Evolutionary conservation across 305 asterid species (phyloP), one percentile per base, ranked within the genome.

Genomic region (Striga hermonthica): DNA sequence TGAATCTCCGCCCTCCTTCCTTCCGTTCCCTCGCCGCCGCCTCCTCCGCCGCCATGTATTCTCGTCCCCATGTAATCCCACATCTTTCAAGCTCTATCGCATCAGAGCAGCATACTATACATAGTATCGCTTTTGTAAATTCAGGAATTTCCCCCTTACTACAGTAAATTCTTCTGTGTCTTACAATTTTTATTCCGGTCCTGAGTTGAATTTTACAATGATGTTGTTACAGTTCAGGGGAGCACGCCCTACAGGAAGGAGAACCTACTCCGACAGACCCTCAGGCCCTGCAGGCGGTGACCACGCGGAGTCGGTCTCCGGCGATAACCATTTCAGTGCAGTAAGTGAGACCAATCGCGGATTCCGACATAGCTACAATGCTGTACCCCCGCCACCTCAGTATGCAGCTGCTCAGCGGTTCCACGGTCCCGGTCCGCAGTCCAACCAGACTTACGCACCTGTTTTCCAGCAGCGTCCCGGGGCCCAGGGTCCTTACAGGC

Each of bases 291-390:
- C 49, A 1, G 44, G 10, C 16, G 81, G 73, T 5, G 45, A 60
- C 61, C 72, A 60, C 1, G 56, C 63, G 57, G 85, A 79, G 47
- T 74, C 77, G 9, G 78, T 78, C 22, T 56, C 83, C 66, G 87
- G 95, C n/a, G 88, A 83, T 64, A 80, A 84, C 9, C 90, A 86
- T 68, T 77, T 74, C 79, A 62, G 60, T 56, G 80, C 88, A 11
- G 86, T 81, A 38, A 81, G 67, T 57, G 78, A 72, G 60, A 70
- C 84, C 75, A 81, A 82, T 73, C 79, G 81, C 55, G 80, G 88
- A 66, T 74, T 79, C 73, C 75, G 83, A 8, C 83, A 72, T 12
- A 72, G 45, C 62, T 79, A 77, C 56, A 68, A 68, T 67, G 68
- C 82, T 16, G 78, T 73, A 44, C 81, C 83, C 68, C 83, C 81